Conservation (phyloP, 2,329 filamentous ascomycete genomes). For the Pestalotiopsis sp. region DNA sequence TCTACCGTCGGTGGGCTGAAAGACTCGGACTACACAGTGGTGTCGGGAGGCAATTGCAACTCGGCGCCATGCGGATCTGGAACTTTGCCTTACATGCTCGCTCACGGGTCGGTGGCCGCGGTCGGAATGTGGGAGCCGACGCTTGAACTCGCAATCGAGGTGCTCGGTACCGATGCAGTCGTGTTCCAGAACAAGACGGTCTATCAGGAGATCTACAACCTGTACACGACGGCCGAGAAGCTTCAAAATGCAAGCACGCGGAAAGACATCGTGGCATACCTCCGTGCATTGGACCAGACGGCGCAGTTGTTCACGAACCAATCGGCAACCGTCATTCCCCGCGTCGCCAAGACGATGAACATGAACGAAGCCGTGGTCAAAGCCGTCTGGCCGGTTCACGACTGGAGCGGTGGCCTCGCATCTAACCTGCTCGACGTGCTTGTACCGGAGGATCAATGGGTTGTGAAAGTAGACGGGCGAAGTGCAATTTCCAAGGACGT, state of each 20-base stretch:
- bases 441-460: slow-evolving; percentile 29
- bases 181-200: slow-evolving; percentile 31
- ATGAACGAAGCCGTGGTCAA: slow-evolving; percentile 25
- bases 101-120: slow-evolving; percentile 28
- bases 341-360: slow-evolving; percentile 26
- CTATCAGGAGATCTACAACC: slow-evolving; percentile 37
- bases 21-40: slow-evolving; percentile 29
- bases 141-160: slow-evolving; percentile 31
- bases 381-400: slow-evolving; percentile 30
- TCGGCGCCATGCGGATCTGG: slow-evolving; percentile 29
- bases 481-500: slow-evolving; percentile 18
- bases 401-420: slow-evolving; percentile 28
- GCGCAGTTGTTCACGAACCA: slow-evolving; percentile 29
- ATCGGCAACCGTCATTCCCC: slow-evolving; percentile 27
- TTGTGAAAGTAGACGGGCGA: slow-evolving; percentile 20
- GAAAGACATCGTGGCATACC: slow-evolving; percentile 31
- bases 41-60: slow-evolving; percentile 29
- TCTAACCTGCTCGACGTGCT: slow-evolving; percentile 29
- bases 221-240: slow-evolving; percentile 35
- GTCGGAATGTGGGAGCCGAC: slow-evolving; percentile 38
- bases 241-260: slow-evolving; percentile 29
- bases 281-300: slow-evolving; percentile 31
- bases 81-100: slow-evolving; percentile 32
- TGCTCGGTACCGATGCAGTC: slow-evolving; percentile 26
- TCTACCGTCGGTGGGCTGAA: slow-evolving; percentile 26